Evolutionary conservation across 2,329 filamentous ascomycete genomes (phyloP), one percentile per base, ranked within the genome.

Genomic region (Phaeosphaeriaceae sp.): DNA sequence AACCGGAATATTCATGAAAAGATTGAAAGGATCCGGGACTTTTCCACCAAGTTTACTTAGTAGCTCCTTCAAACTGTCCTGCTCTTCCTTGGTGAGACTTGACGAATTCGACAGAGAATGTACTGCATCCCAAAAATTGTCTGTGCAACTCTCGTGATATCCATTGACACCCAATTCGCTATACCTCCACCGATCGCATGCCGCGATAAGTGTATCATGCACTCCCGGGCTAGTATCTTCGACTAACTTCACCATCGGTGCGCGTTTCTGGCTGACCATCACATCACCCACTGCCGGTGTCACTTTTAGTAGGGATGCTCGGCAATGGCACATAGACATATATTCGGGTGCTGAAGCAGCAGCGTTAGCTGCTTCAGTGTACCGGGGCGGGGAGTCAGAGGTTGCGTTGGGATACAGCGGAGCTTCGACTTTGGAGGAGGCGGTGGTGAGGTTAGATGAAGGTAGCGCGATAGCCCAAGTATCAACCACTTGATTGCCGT

Each of bases 401-500:
- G 57, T 67, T 2, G 61, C 57, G 44, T 61, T 65, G 20, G 68
- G 68, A 33, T 62, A 70, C 30, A 71, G 49, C 3, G 67, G 53
- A 3, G 67, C 68, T 48, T 60, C 55, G 47, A 63, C 29, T 32
- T 58, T 62, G n/a, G 61, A 54, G n/a, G 60, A 61, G 13, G 52
- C 17, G 15, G 56, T 63, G 13, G 47, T 40, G n/a, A 66, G 47
- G 21, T 18, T 30, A 1, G 59, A 48, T 4, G 55, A 56, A 33
- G 68, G 64, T 0, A 75, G 63, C 9, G 75, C 72, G 50, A 80
- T 76, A 3, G 76, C 76, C 76, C 76, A 81, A 37, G 78, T 79
- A 56, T 81, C 79, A 33, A 81, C 68, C 16, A 81, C 78, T 63
- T 81, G 78, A 42, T 77, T 76, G 42, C 78, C 79, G 48, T 75